These are phyloP conservation scores for Turnera subulata DNA, from an alignment of 345 rosid genomes.

Conservation along the genomic window DNA sequence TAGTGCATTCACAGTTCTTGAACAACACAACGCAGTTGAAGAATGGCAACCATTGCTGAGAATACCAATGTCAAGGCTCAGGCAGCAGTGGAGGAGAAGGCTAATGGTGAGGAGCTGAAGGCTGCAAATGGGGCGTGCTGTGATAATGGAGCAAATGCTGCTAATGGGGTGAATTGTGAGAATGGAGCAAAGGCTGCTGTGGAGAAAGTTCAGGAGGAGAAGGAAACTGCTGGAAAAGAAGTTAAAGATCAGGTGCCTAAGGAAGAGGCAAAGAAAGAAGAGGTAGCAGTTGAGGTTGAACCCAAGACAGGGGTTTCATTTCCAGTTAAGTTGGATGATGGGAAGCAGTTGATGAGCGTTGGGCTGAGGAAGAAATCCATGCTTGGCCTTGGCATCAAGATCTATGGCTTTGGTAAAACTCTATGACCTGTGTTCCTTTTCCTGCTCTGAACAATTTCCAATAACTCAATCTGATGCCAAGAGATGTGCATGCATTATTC, in stretches of 20 bases:
- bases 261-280: slow-evolving; percentile 32
- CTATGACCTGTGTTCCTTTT: neutral
- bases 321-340: slow-evolving; percentile 45
- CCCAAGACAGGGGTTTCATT: slow-evolving; percentile 44
- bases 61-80: slow-evolving; percentile 18
- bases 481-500: neutral
- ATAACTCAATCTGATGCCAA: neutral
- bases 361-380: slow-evolving; percentile 45
- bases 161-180: slow-evolving; percentile 9
- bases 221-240: slow-evolving; percentile 8
- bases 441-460: neutral
- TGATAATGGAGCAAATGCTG: neutral
- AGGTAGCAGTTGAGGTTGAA: slow-evolving; percentile 39
- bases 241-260: neutral
- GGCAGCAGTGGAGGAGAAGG: slow-evolving; percentile 11
- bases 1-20: too few species aligned
- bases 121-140: slow-evolving; percentile 3
- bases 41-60: slow-evolving; percentile 25
- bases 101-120: neutral
- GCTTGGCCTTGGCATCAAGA: slow-evolving; percentile 43
- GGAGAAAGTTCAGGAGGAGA: slow-evolving; percentile 13
- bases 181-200: slow-evolving; percentile 11
- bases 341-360: slow-evolving; percentile 33
- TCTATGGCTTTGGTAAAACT: slow-evolving; percentile 36
- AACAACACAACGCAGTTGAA: neutral